Evolutionary conservation across 768 basidiomycete genomes (phyloP).

Genomic region (Pleurotus salmoneostramineus): DNA sequence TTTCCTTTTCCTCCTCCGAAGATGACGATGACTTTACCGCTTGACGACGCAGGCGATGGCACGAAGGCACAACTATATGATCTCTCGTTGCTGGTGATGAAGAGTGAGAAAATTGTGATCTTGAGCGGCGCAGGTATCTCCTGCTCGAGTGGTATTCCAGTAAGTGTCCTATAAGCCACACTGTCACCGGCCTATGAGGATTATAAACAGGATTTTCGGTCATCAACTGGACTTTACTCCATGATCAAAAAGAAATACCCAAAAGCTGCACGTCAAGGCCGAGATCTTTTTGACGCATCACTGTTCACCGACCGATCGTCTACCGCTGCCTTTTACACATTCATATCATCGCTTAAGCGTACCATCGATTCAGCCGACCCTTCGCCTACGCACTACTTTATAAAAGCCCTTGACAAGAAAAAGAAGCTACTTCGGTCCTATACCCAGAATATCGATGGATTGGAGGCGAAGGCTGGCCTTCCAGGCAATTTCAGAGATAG

Average conservation of each 20-base stretch:
- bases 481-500: constrained; percentile 58
- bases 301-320: constrained; percentile 85
- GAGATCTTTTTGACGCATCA: constrained; percentile 92
- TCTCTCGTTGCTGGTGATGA: constrained; percentile 75
- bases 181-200: constrained; percentile 3
- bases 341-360: constrained; percentile 86
- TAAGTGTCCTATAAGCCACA: constrained; percentile 34
- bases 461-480: constrained; percentile 81
- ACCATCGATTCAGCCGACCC: constrained; percentile 80
- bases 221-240: constrained; percentile 87
- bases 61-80: constrained; percentile 56
- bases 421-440: constrained; percentile 86
- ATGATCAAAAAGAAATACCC: constrained; percentile 86
- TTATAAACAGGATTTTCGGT: constrained; percentile 82
- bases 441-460: constrained; percentile 97
- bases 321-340: constrained; percentile 89
- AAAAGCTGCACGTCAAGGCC: constrained; percentile 81
- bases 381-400: constrained; percentile 84
- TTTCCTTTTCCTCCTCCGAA: constrained; percentile 11
- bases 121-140: constrained; percentile 96
- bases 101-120: constrained; percentile 82
- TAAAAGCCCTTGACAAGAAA: constrained; percentile 79
- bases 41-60: constrained; percentile 41
- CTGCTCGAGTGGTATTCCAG: constrained; percentile 94
- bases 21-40: constrained; percentile 57